A percentile compares a stretch with the other conserved stretches of the same genome.
Evolutionary conservation across 140 eudicot species (phyloP).

Genomic region (Oenanthe javanica): DNA sequence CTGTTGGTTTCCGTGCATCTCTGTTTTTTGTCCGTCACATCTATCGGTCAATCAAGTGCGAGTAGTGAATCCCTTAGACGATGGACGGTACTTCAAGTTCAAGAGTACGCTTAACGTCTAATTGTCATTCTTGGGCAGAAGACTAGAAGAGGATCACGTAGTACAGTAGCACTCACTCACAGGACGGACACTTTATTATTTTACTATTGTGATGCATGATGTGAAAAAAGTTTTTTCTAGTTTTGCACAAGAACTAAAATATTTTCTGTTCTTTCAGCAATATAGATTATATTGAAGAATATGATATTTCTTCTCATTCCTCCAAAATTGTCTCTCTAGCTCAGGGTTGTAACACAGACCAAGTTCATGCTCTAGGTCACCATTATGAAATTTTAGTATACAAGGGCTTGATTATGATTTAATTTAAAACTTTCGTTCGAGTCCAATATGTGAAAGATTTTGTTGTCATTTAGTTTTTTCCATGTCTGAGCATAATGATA

Average conservation of each 20-base stretch:
- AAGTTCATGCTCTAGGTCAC: not conserved
- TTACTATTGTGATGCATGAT: not conserved
- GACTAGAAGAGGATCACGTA: not conserved
- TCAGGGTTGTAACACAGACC: not conserved
- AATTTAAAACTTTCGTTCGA: too few relatives aligned
- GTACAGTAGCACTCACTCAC: not conserved
- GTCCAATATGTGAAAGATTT: too few relatives aligned
- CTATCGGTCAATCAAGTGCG: conserved; percentile 7
- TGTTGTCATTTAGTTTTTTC: too few relatives aligned
- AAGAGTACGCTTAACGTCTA: not conserved
- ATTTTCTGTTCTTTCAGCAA: not conserved
- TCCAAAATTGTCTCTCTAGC: not conserved
- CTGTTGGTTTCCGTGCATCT: not conserved
- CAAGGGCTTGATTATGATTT: too few relatives aligned
- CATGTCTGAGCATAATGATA: too few relatives aligned
- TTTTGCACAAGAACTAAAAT: not conserved
- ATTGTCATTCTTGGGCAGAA: not conserved
- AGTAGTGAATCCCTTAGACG: not conserved
- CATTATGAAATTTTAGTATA: too few relatives aligned
- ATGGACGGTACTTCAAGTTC: not conserved
- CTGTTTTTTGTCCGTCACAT: not conserved
- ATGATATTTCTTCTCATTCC: not conserved
- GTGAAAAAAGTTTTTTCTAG: not conserved
- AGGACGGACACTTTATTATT: not conserved
- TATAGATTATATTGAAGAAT: not conserved